Conservation (phyloP, 331 rosid species). For the Quercus phellos region DNA sequence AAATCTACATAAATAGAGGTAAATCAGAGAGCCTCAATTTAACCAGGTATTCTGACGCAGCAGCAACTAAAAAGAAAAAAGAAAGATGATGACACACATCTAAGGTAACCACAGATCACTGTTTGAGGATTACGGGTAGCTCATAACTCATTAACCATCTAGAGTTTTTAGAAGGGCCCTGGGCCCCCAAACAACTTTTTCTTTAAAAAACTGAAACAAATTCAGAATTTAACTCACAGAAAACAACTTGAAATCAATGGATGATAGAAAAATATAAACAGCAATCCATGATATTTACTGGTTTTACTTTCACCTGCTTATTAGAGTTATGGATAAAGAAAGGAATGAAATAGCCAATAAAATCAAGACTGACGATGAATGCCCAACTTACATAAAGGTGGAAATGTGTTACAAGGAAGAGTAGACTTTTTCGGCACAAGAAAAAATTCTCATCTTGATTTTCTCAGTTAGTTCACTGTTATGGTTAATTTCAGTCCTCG, state of each 20-base stretch:
- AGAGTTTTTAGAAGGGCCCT: not conserved
- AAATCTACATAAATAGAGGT: too few relatives aligned
- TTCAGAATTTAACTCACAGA: not conserved
- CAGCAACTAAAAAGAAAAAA: not conserved
- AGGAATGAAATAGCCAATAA: not conserved
- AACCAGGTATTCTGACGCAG: too few relatives aligned
- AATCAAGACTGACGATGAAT: not conserved
- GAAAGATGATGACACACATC: not conserved
- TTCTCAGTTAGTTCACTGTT: not conserved
- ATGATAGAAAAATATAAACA: not conserved
- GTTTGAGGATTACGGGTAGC: not conserved
- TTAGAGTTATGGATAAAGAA: not conserved
- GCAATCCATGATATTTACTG: not conserved
- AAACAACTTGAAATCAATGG: not conserved
- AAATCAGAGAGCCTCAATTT: too few relatives aligned
- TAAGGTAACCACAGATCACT: not conserved
- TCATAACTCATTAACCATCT: not conserved
- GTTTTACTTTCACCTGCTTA: not conserved
- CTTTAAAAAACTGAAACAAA: not conserved
- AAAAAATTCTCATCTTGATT: not conserved
- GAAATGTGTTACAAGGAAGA: not conserved
- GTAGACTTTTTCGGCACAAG: not conserved
- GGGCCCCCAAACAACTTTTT: too few relatives aligned
- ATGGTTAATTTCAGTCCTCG: not conserved
- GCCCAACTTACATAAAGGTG: not conserved